Evolutionary conservation across 129 eudicot species (phyloP).

Genomic region (Chrysanthemum seticuspe): DNA sequence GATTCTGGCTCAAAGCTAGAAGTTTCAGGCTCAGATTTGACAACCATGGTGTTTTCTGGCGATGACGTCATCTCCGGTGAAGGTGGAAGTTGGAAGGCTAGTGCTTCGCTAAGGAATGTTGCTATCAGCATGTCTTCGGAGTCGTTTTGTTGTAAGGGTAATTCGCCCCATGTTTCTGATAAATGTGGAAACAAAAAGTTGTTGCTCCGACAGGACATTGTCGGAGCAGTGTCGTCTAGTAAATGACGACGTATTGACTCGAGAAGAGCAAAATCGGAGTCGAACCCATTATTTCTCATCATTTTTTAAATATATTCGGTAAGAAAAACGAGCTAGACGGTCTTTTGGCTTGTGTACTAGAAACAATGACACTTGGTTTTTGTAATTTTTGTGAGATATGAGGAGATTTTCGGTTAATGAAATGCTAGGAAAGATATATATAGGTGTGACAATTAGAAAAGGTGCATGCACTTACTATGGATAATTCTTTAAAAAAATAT

Average conservation of each 20-base stretch:
- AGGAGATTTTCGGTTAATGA: constrained; percentile 16
- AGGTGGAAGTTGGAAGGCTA: constrained; percentile 27
- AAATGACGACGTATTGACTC: constrained; percentile 55
- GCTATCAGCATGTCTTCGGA: constrained; percentile 54
- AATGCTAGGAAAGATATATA: constrained; percentile 21
- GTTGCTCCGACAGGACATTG: constrained; percentile 33
- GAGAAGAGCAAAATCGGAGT: constrained; percentile 56
- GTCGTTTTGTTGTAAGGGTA: constrained; percentile 44
- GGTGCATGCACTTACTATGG: constrained; percentile 38
- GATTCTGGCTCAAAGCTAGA: constrained; percentile 7
- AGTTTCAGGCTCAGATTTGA: constrained; percentile 48
- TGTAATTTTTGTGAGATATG: not conserved
- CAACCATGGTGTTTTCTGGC: constrained; percentile 11
- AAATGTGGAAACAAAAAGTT: constrained; percentile 37
- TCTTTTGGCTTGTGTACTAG: not conserved
- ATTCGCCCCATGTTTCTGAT: constrained; percentile 47
- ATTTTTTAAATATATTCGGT: constrained; percentile 5
- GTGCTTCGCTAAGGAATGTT: constrained; percentile 37
- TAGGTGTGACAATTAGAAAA: constrained; percentile 28
- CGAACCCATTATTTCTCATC: constrained; percentile 33
- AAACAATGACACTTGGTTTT: too few species aligned
- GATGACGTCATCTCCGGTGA: not conserved
- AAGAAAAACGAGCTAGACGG: not conserved
- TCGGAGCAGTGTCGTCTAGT: constrained; percentile 41
- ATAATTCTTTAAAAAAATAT: constrained; percentile 2